Conservation (phyloP, 371 early-diverging fungal species). For the Mortierella sp. region DNA sequence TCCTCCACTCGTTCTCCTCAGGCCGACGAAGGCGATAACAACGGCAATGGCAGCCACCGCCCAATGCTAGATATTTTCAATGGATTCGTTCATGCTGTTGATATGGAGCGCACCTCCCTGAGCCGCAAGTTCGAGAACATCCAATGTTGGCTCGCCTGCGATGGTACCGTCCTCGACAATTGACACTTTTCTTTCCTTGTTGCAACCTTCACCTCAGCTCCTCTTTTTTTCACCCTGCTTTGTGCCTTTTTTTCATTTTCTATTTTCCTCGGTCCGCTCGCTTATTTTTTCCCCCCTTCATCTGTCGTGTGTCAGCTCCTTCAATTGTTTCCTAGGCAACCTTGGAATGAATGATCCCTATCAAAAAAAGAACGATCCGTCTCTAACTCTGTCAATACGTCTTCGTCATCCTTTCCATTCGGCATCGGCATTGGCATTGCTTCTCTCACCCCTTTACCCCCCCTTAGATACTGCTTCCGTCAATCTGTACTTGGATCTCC, state of each 20-base stretch:
- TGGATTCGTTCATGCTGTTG: conserved; percentile 28
- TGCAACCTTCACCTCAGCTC: not conserved
- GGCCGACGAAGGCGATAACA: not conserved
- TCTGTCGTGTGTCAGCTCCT: not conserved
- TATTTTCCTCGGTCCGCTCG: not conserved
- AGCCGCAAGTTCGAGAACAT: conserved; percentile 30
- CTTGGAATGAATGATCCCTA: not conserved
- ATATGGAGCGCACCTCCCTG: conserved; percentile 41
- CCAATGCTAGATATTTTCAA: conserved; percentile 10
- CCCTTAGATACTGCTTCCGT: conserved; percentile 39
- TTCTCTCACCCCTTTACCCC: not conserved
- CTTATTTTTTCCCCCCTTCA: not conserved
- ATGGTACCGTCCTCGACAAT: conserved; percentile 29
- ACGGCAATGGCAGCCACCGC: not conserved
- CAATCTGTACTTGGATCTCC: conserved; percentile 46
- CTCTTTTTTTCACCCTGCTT: not conserved
- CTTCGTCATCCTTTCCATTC: not conserved
- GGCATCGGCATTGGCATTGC: not conserved
- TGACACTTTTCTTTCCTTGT: not conserved
- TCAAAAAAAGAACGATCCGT: not conserved
- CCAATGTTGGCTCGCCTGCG: conserved; percentile 38
- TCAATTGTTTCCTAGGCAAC: conserved; percentile 6
- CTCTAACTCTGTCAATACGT: not conserved
- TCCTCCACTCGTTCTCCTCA: not conserved
- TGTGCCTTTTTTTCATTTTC: not conserved